Evolutionary conservation across 306 rosid genomes (phyloP), one percentile per base, ranked within the genome.

Genomic region (Bauhinia variegata): DNA sequence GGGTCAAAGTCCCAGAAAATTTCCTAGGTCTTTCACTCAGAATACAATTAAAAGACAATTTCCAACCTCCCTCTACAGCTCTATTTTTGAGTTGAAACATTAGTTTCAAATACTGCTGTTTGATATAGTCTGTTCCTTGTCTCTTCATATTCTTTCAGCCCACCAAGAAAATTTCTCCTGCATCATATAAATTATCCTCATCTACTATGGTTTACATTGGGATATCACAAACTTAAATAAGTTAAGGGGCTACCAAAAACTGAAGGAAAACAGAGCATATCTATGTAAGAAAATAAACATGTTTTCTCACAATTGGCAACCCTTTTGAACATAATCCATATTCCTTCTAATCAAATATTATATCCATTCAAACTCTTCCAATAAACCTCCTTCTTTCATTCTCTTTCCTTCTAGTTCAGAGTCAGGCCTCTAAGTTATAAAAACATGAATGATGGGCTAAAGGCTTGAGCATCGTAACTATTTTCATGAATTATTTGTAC

Each of bases 201-300:
- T 39, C 72, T 48, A 53, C 81, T 51, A 51, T 11, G 31, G 36
- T 50, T 46, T 30, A 48, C 41, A 32, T 50, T 5, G 17, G 38
- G 30, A 54, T 71, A 72, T 63, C 63, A 64, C 15, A 15, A 63
- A 58, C 60, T 54, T 48, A 43, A 63, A 50, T 36, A 71, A 31
- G 60, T 39, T 16, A 23, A 23, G 28, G 28, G 28, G 28, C 28
- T 23, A 23, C 28, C 28, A 23, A 1, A 23, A 23, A 23, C 28
- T 23, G 28, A 23, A 23, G 28, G 28, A 23, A 23, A 23, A 23
- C 2, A 2, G 28, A 23, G 28, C 28, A 23, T 23, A 23, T 23
- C 28, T 23, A 23, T 1, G 28, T 23, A 2, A 23, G 28, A 23
- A 1, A 23, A 23, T 23, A n/a, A n/a, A n/a, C n/a, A n/a, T n/a